Percentiles rank a stretch among this genome's conserved stretches.
These are phyloP conservation scores for Quercus gilva DNA, from an alignment of 306 rosid species.

Conservation along the genomic window DNA sequence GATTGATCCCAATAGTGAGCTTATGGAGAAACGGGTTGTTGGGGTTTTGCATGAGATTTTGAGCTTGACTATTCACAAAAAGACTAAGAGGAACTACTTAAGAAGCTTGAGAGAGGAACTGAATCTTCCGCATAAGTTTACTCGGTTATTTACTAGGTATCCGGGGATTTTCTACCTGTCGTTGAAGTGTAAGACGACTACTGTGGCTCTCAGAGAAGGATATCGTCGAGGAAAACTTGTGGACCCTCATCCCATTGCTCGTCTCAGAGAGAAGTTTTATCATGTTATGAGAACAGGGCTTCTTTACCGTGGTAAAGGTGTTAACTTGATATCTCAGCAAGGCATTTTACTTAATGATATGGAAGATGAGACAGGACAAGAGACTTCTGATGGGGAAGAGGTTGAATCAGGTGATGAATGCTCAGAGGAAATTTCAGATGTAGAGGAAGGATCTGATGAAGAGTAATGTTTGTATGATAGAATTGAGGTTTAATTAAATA, in stretches of 20 bases:
- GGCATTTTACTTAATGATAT: constrained; percentile 23
- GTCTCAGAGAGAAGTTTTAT: constrained; percentile 64
- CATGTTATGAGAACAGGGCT: constrained; percentile 89
- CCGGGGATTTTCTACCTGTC: constrained; percentile 90
- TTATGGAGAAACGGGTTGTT: constrained; percentile 93
- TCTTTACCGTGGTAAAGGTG: constrained; percentile 64
- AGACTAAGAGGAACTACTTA: constrained; percentile 83
- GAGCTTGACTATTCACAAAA: constrained; percentile 81
- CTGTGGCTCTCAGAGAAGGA: constrained; percentile 73
- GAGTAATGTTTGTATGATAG: constrained; percentile 24
- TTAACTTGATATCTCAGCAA: constrained; percentile 31
- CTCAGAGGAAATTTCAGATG: constrained; percentile 42
- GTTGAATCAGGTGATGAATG: constrained; percentile 38
- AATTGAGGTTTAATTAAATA: constrained; percentile 6
- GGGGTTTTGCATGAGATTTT: constrained; percentile 86
- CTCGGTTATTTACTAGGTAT: constrained; percentile 76
- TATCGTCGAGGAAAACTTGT: constrained; percentile 73
- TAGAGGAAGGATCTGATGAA: constrained; percentile 32
- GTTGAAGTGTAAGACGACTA: constrained; percentile 82
- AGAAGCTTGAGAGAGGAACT: constrained; percentile 81
- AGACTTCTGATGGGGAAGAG: constrained; percentile 39
- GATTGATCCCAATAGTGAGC: constrained; percentile 78
- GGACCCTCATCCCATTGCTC: constrained; percentile 70
- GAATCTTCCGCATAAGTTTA: constrained; percentile 86
- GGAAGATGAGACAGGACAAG: constrained; percentile 33